These are phyloP conservation scores for Daldinia grandis DNA, from an alignment of 495 filamentous ascomycete species.

Conservation along the genomic window DNA sequence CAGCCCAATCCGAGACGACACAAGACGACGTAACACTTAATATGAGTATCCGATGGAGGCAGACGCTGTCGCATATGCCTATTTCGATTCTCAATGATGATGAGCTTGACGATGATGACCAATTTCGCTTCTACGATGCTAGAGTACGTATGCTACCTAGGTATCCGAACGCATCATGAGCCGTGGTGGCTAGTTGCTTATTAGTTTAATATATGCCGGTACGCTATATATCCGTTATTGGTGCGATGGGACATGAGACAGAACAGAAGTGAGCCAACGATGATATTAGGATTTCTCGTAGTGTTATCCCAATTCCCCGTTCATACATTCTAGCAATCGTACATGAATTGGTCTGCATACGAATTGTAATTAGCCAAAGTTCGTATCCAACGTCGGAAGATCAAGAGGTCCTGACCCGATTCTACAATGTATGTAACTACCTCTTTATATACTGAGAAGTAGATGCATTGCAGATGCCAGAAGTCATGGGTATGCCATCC, in stretches of 20 bases:
- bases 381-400: background rate
- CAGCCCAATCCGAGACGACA: too few relatives aligned
- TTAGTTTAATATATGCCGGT: background rate
- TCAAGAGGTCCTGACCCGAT: background rate
- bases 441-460: background rate
- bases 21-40: background rate
- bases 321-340: too few relatives aligned
- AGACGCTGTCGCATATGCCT: constrained; percentile 9
- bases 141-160: background rate
- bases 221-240: background rate
- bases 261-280: background rate
- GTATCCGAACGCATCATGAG: background rate
- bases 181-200: background rate
- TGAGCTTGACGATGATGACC: constrained; percentile 27
- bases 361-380: background rate
- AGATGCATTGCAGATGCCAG: background rate
- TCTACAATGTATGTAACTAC: background rate
- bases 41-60: constrained; percentile 1
- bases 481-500: too few relatives aligned
- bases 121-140: background rate
- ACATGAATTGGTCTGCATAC: background rate
- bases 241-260: background rate
- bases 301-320: too few relatives aligned
- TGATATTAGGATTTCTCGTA: background rate
- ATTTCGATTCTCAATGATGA: constrained; percentile 23